A percentile compares a stretch with the other conserved stretches of the same genome.
These are phyloP conservation scores for Vaccinium myrtillus DNA, from an alignment of 148 eudicot species.

Conservation along the genomic window DNA sequence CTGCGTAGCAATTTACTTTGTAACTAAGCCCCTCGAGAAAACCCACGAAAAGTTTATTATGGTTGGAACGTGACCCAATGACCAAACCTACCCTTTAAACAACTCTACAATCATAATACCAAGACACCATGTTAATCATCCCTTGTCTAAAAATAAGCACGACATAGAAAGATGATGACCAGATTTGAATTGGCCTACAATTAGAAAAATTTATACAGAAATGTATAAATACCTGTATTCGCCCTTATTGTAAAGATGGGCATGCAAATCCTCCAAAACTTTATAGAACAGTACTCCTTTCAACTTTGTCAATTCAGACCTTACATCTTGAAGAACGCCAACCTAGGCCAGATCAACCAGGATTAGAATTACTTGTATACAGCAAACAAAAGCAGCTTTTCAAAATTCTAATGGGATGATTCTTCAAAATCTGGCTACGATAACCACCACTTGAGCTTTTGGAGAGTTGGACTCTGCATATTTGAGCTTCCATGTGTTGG, in stretches of 20 bases:
- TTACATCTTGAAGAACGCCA: constrained; percentile 98
- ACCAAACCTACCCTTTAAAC: not conserved
- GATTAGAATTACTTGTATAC: not conserved
- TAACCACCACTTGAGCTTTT: not conserved
- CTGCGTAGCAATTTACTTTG: not conserved
- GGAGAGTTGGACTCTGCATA: not conserved
- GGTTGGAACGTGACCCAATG: not conserved
- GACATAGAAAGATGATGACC: not conserved
- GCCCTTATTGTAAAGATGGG: constrained; percentile 94
- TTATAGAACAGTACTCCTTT: constrained; percentile 84
- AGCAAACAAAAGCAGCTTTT: not conserved
- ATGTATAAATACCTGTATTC: constrained; percentile 61
- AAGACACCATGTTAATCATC: not conserved
- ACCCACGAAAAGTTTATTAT: not conserved
- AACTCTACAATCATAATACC: not conserved
- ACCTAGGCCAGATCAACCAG: constrained; percentile 49
- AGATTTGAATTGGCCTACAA: not conserved
- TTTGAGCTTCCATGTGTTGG: constrained; percentile 8
- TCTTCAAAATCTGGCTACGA: not conserved
- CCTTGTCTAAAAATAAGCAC: constrained; percentile 1
- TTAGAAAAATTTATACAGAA: not conserved
- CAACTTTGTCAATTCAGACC: constrained; percentile 85
- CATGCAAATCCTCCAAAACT: constrained; percentile 94
- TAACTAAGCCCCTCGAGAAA: not conserved
- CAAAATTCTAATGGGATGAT: not conserved